Conservation (phyloP, 2,329 filamentous ascomycete species). For the Rugonectria rugulosa region DNA sequence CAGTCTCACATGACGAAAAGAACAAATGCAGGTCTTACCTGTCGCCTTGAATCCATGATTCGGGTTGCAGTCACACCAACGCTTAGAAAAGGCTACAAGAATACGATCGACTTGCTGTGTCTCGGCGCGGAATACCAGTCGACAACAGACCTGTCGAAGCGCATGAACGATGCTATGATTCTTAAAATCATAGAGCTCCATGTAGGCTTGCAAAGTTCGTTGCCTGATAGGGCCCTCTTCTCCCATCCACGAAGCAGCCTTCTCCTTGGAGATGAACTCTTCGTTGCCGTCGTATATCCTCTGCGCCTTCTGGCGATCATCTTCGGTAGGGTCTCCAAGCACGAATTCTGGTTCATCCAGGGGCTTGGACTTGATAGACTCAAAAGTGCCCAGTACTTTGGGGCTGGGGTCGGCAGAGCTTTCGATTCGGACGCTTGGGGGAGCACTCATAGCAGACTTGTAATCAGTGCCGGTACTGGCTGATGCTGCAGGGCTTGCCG, state of each 20-base stretch:
- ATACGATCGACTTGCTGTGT: slow-evolving; percentile 97
- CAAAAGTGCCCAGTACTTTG: slow-evolving; percentile 42
- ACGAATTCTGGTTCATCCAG: slow-evolving; percentile 67
- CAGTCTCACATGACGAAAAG: slow-evolving; percentile 35
- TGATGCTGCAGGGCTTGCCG: slow-evolving; percentile 44
- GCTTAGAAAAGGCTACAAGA: slow-evolving; percentile 83
- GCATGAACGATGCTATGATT: slow-evolving; percentile 81
- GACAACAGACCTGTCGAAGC: slow-evolving; percentile 81
- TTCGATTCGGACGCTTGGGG: slow-evolving; percentile 56
- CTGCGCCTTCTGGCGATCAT: slow-evolving; percentile 79
- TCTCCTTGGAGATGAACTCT: slow-evolving; percentile 78
- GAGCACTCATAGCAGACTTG: slow-evolving; percentile 51
- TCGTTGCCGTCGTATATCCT: slow-evolving; percentile 87
- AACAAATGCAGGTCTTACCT: slow-evolving; percentile 64
- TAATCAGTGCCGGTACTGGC: slow-evolving; percentile 49
- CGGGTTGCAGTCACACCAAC: slow-evolving; percentile 94
- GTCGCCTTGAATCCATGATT: slow-evolving; percentile 90
- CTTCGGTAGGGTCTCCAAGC: slow-evolving; percentile 66
- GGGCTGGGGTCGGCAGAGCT: slow-evolving; percentile 48
- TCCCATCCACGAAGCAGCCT: slow-evolving; percentile 88
- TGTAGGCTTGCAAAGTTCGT: slow-evolving; percentile 76
- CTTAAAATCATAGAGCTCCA: slow-evolving; percentile 89
- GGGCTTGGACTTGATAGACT: slow-evolving; percentile 48
- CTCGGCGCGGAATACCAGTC: slow-evolving; percentile 85
- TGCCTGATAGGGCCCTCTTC: slow-evolving; percentile 70